phyloP scores from a whole-genome alignment of 192 early-diverging fungal species.

The Coemansia sp. region DNA sequence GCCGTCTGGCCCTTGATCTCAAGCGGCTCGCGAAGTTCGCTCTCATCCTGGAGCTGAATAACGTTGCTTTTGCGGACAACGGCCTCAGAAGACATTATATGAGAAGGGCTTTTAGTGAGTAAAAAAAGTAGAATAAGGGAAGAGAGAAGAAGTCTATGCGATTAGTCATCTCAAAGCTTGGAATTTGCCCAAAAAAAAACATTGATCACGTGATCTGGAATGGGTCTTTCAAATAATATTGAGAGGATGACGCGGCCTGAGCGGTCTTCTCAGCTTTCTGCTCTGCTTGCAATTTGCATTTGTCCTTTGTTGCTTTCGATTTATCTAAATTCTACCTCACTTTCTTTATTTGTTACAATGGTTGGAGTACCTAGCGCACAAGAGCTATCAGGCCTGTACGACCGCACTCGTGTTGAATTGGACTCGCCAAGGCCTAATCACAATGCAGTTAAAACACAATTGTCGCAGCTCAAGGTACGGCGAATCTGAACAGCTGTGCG shows the following conservation, averaged over 20 bases:
- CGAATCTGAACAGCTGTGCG: background rate
- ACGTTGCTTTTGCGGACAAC: slow-evolving; percentile 15
- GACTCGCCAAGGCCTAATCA: slow-evolving; percentile 42
- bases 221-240: background rate
- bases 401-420: slow-evolving; percentile 33
- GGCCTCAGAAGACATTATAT: slow-evolving; percentile 8
- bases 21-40: slow-evolving; percentile 28
- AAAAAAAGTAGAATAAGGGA: background rate
- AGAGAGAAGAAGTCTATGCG: background rate
- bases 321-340: background rate
- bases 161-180: background rate
- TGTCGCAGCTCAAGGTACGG: slow-evolving; percentile 52
- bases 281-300: background rate
- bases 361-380: slow-evolving; percentile 10
- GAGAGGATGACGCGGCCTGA: background rate
- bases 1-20: slow-evolving; percentile 5
- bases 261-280: background rate
- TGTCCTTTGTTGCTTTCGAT: background rate
- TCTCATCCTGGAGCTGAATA: slow-evolving; percentile 35
- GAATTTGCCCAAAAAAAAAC: background rate
- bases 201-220: background rate
- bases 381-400: slow-evolving; percentile 24
- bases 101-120: background rate
- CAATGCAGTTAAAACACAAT: slow-evolving; percentile 28
- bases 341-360: slow-evolving; percentile 13